Base-by-base conservation (phyloP, 345 rosid genomes). In the Salix viminalis region DNA sequence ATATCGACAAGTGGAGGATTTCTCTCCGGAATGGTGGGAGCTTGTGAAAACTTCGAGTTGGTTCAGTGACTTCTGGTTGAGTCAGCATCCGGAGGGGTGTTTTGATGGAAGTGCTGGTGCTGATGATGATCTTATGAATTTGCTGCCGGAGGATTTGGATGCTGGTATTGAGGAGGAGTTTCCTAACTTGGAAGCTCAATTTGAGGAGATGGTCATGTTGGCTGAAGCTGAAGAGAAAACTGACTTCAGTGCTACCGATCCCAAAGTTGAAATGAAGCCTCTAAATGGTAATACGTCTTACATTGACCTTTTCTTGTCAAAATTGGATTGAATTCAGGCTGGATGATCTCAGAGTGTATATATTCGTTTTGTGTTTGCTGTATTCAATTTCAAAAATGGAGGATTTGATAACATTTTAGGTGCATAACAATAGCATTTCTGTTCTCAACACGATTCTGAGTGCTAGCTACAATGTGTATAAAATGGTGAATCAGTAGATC, bases 21-120 rank as follows among this genome's bases (percentile, higher is more conserved):
- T 86, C 76, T 86, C 89, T 8, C 83, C 87, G 30, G 86, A 82
- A 60, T 86, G 89, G 89, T 86, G 89, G 89, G 82, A 84, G 28
- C 74, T 86, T 23, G 86, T 86, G 74, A 82, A 76, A 65, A 84
- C 80, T 13, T 80, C 83, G 28, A 36, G 85, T 19, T 81, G 85
- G 82, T 87, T 83, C 75, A 81, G 80, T 7, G 84, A 87, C 30
- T 84, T 73, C 73, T 87, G 87, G 89, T 70, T 81, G 52, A 84
- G 81, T 66, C 50, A 76, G 69, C 77, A 79, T 28, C 82, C 81
- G 50, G 87, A 83, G 67, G 85, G 77, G 70, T 70, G 54, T 44
- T 77, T 78, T 69, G 80, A 75, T 28, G 75, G 77, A 23, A 11
- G 52, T 56, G 61, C 19, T 7, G 37, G 19, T 3, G 69, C 34